A percentile compares a stretch with the other conserved stretches of the same genome.
Evolutionary conservation across 1,284 basidiomycete species (phyloP).

Genomic region (Moniliella sp.): DNA sequence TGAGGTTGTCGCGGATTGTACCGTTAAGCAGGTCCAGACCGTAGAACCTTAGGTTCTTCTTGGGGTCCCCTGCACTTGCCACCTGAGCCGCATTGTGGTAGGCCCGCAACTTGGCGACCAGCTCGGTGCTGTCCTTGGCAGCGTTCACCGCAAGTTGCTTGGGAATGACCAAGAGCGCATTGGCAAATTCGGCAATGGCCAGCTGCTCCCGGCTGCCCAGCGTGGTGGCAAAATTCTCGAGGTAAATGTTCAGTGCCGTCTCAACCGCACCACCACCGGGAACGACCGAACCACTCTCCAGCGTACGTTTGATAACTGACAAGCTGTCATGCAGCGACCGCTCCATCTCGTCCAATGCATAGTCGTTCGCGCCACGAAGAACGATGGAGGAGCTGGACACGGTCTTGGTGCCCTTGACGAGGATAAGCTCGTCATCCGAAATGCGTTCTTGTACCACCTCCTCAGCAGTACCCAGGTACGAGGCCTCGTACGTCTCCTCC

Average conservation of each 20-base stretch:
- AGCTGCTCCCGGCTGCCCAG: slow-evolving; percentile 83
- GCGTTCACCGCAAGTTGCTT: slow-evolving; percentile 94
- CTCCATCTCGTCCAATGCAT: slow-evolving; percentile 99
- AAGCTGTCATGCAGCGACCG: slow-evolving; percentile 80
- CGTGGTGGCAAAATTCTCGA: slow-evolving; percentile 97
- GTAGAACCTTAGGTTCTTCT: slow-evolving; percentile 73
- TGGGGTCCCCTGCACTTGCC: slow-evolving; percentile 71
- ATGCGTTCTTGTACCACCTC: slow-evolving; percentile 92
- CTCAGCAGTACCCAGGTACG: slow-evolving; percentile 69
- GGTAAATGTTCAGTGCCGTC: slow-evolving; percentile 82
- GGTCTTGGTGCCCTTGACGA: slow-evolving; percentile 90
- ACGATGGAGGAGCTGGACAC: slow-evolving; percentile 82
- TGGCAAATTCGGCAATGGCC: slow-evolving; percentile 92
- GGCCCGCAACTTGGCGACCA: slow-evolving; percentile 84
- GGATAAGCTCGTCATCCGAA: slow-evolving; percentile 86
- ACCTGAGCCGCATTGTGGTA: slow-evolving; percentile 87
- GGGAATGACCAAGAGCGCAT: slow-evolving; percentile 75
- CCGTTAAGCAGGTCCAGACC: slow-evolving; percentile 85
- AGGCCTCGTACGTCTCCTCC: slow-evolving; percentile 87
- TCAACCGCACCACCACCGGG: slow-evolving; percentile 95
- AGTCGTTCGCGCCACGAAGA: slow-evolving; percentile 90
- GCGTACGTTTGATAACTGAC: slow-evolving; percentile 82
- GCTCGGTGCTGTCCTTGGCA: slow-evolving; percentile 89
- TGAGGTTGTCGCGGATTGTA: slow-evolving; percentile 78
- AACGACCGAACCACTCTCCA: slow-evolving; percentile 85